These are phyloP conservation scores for Hypholoma sublateritium DNA, from an alignment of 768 basidiomycete species.

Conservation along the genomic window DNA sequence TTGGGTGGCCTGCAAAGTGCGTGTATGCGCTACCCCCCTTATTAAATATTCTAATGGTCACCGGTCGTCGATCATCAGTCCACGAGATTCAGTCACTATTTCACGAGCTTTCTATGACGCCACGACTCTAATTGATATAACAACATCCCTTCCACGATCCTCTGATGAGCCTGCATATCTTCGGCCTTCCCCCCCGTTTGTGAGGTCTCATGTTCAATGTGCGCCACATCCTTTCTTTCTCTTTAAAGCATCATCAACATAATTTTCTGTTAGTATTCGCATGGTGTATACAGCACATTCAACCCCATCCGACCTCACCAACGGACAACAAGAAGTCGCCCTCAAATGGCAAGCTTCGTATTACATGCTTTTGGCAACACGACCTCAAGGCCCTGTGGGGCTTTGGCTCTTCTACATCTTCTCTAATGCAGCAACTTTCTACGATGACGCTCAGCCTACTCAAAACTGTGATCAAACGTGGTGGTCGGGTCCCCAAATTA, in stretches of 20 bases:
- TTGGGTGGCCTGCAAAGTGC: slow-evolving; percentile 97
- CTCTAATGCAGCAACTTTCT: slow-evolving; percentile 78
- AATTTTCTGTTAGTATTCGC: slow-evolving; percentile 61
- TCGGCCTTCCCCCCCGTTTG: slow-evolving; percentile 88
- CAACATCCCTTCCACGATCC: slow-evolving; percentile 92
- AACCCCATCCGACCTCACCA: slow-evolving; percentile 32
- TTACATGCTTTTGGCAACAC: slow-evolving; percentile 96
- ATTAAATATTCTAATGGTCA: neutral
- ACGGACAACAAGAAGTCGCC: slow-evolving; percentile 34
- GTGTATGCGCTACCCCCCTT: slow-evolving; percentile 27
- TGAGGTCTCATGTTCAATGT: slow-evolving; percentile 84
- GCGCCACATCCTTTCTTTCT: slow-evolving; percentile 12
- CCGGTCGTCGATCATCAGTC: slow-evolving; percentile 77
- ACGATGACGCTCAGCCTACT: slow-evolving; percentile 80
- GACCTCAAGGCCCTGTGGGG: slow-evolving; percentile 89
- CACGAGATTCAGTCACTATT: slow-evolving; percentile 92
- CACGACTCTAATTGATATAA: slow-evolving; percentile 83
- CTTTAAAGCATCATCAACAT: slow-evolving; percentile 10
- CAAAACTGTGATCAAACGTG: slow-evolving; percentile 78
- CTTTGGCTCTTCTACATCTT: slow-evolving; percentile 57
- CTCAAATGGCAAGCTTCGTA: slow-evolving; percentile 50
- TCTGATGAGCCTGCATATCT: slow-evolving; percentile 89
- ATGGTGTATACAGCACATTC: slow-evolving; percentile 86
- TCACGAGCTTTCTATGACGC: slow-evolving; percentile 81
- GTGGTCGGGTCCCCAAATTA: slow-evolving; percentile 72